These are phyloP conservation scores for Xylaria sp. DNA, from an alignment of 2,329 filamentous ascomycete species.

Conservation along the genomic window DNA sequence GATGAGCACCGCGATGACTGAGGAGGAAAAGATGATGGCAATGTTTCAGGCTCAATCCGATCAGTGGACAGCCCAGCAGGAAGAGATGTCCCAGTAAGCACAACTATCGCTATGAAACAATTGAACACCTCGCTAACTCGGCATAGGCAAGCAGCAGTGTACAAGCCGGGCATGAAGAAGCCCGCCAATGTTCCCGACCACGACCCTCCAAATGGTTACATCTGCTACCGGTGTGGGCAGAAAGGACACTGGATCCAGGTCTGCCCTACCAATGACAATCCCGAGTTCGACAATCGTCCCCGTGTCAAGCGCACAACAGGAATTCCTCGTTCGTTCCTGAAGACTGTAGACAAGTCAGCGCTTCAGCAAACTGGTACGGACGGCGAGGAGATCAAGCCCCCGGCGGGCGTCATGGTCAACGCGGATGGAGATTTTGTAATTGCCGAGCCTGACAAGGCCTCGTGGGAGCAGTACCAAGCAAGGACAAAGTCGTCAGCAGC, in stretches of 20 bases:
- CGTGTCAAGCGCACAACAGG: constrained; percentile 95
- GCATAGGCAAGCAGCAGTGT: constrained; percentile 62
- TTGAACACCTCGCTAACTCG: constrained; percentile 10
- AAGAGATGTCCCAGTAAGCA: constrained; percentile 82
- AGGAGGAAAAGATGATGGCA: constrained; percentile 90
- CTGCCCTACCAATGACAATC: constrained; percentile 97
- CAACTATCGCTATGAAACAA: neutral
- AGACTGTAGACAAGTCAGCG: constrained; percentile 90
- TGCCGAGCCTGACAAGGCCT: constrained; percentile 90
- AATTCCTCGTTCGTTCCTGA: constrained; percentile 92
- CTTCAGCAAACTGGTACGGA: constrained; percentile 74
- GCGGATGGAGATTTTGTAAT: constrained; percentile 97
- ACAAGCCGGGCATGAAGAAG: constrained; percentile 65
- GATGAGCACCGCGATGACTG: constrained; percentile 80
- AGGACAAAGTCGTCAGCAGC: constrained; percentile 86
- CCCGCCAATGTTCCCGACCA: constrained; percentile 83
- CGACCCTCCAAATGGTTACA: constrained; percentile 89
- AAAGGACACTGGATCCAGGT: constrained; percentile 99
- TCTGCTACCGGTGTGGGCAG: constrained; percentile 94
- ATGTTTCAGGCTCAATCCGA: constrained; percentile 90
- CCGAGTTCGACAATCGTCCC: constrained; percentile 90
- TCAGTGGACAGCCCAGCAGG: constrained; percentile 91
- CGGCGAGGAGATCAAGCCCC: constrained; percentile 75
- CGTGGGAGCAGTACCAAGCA: constrained; percentile 96
- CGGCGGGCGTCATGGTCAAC: constrained; percentile 94